Percentiles rank a stretch among this genome's conserved stretches.
These are phyloP conservation scores for Primulina tabacum DNA, from an alignment of 257 asterid genomes.

Conservation along the genomic window DNA sequence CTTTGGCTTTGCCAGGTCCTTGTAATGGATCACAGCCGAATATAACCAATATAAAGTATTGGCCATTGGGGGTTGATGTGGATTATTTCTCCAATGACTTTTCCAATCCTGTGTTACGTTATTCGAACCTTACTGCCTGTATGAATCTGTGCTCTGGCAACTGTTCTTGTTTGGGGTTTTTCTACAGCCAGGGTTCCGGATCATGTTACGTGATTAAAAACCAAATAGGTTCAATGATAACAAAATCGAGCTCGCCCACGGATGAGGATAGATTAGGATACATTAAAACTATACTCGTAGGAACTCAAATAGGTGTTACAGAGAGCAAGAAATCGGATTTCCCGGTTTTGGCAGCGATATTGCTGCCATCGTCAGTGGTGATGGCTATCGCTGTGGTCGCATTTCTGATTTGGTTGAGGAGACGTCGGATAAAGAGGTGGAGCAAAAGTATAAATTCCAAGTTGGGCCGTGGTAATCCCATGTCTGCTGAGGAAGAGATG, in stretches of 20 bases:
- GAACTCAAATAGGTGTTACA: slow-evolving; percentile 2
- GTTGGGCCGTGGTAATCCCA: slow-evolving; percentile 20
- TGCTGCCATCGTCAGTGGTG: slow-evolving; percentile 51
- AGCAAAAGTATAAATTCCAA: slow-evolving; percentile 18
- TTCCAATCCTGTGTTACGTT: slow-evolving; percentile 30
- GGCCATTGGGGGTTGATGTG: slow-evolving; percentile 41
- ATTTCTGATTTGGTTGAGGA: slow-evolving; percentile 31
- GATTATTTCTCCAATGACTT: slow-evolving; percentile 71
- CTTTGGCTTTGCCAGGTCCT: slow-evolving; percentile 42
- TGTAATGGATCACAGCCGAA: slow-evolving; percentile 32
- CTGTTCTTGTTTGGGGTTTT: slow-evolving; percentile 67
- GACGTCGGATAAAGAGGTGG: slow-evolving; percentile 25
- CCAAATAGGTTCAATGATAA: slow-evolving; percentile 48
- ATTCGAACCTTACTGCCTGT: slow-evolving; percentile 40
- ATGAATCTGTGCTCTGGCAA: slow-evolving; percentile 50
- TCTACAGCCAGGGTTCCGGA: slow-evolving; percentile 48
- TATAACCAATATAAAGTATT: slow-evolving; percentile 30
- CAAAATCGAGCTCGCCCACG: slow-evolving; percentile 19
- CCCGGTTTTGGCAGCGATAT: slow-evolving; percentile 40
- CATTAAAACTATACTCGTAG: slow-evolving; percentile 35
- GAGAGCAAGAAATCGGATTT: slow-evolving; percentile 27
- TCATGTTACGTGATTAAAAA: slow-evolving; percentile 51
- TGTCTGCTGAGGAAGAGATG: slow-evolving; percentile 34
- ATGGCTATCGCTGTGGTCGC: slow-evolving; percentile 24
- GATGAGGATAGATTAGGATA: slow-evolving; percentile 42